Percentiles rank a stretch among this genome's conserved stretches.
These are phyloP conservation scores for Cenchrus purpureus DNA, from an alignment of 176 grass and related monocot species.

Conservation along the genomic window DNA sequence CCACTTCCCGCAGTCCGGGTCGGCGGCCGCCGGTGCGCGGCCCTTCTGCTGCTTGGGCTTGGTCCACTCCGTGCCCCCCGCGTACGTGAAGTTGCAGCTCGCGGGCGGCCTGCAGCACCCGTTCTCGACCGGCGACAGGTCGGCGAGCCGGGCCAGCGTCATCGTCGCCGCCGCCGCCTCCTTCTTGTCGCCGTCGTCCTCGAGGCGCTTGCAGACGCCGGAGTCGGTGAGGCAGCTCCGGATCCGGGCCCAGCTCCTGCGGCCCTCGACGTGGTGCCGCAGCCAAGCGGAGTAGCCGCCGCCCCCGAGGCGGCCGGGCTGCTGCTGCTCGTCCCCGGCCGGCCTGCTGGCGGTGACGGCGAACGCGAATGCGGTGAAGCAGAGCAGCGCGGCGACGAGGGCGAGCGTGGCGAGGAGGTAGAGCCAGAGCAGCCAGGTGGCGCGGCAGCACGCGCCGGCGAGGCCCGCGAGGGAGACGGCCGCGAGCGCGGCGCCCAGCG, in stretches of 20 bases:
- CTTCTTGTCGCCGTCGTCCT: slow-evolving; percentile 6
- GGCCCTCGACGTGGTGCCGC: slow-evolving; percentile 37
- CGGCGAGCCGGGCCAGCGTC: slow-evolving; percentile 18
- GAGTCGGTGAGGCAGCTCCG: slow-evolving; percentile 46
- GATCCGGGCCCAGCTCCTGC: slow-evolving; percentile 50
- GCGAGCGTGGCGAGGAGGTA: slow-evolving; percentile 67
- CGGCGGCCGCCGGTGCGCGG: background rate
- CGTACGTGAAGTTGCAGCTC: slow-evolving; percentile 60
- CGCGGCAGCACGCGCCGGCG: slow-evolving; percentile 58
- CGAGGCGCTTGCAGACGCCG: slow-evolving; percentile 47
- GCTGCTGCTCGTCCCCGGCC: no score
- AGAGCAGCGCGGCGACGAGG: slow-evolving; percentile 61
- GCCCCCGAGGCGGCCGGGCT: background rate
- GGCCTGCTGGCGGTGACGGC: slow-evolving; percentile 39
- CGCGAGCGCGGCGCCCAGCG: slow-evolving; percentile 56
- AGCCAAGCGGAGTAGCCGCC: slow-evolving; percentile 58
- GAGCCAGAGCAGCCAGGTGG: slow-evolving; percentile 64
- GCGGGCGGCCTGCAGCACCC: slow-evolving; percentile 79
- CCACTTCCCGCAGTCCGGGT: slow-evolving; percentile 64
- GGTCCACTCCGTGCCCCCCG: slow-evolving; percentile 54
- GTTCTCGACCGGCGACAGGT: slow-evolving; percentile 61
- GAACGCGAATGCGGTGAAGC: slow-evolving; percentile 66
- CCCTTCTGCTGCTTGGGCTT: background rate
- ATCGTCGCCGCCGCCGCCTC: background rate
- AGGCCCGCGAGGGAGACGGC: slow-evolving; percentile 62